phyloP scores from a whole-genome alignment of 805 yeast species.

The Ascoidea asiatica region DNA sequence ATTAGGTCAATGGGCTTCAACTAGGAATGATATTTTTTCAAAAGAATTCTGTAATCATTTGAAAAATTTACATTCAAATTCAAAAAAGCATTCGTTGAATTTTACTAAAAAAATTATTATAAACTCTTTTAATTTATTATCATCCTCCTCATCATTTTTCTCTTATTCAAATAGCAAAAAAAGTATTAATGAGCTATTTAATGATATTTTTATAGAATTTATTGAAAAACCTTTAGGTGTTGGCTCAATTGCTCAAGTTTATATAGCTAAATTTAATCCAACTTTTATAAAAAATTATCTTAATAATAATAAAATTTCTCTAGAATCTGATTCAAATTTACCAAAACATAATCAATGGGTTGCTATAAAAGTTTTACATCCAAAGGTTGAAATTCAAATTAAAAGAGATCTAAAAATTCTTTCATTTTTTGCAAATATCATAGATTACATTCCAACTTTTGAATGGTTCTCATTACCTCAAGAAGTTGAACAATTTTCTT shows the following conservation, averaged over 20 bases:
- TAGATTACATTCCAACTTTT: conserved; percentile 80
- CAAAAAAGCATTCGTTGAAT: conserved; percentile 53
- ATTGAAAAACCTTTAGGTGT: conserved; percentile 72
- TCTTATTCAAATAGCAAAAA: too few species aligned
- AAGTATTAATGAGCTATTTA: conserved; percentile 22
- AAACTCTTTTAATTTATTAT: conserved; percentile 40
- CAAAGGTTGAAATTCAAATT: conserved; percentile 59
- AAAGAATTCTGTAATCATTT: conserved; percentile 64
- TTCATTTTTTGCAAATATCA: conserved; percentile 59
- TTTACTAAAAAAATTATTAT: conserved; percentile 47
- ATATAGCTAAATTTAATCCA: conserved; percentile 50
- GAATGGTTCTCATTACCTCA: conserved; percentile 95
- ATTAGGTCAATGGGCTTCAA: conserved; percentile 98
- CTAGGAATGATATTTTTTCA: conserved; percentile 88
- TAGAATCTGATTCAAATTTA: conserved; percentile 9
- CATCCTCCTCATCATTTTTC: too few species aligned
- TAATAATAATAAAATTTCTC: conserved; percentile 17
- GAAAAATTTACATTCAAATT: conserved; percentile 70
- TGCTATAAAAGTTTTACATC: conserved; percentile 90
- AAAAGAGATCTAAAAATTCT: conserved; percentile 75
- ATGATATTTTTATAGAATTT: conserved; percentile 73
- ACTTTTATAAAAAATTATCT: conserved; percentile 25
- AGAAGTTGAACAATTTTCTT: conserved; percentile 80
- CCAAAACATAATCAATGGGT: conserved; percentile 40
- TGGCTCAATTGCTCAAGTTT: conserved; percentile 98